Evolutionary conservation across 495 filamentous ascomycete species (phyloP).

Genomic region (Jackrogersella multiformis): DNA sequence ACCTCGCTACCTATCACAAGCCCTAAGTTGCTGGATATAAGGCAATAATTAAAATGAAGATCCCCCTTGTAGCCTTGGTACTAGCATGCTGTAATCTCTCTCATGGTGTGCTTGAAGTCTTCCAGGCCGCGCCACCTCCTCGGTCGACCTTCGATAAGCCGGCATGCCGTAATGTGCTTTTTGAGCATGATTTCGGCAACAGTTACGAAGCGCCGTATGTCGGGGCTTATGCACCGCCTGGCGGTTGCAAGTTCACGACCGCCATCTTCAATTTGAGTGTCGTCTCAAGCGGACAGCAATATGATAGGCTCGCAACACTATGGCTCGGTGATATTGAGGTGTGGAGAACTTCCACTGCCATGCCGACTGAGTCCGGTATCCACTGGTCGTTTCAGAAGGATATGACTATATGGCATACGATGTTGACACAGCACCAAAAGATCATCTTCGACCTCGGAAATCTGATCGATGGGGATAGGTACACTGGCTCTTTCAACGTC

Average conservation of each 20-base stretch:
- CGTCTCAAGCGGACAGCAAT: conserved; percentile 77
- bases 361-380: conserved; percentile 79
- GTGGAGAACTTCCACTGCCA: conserved; percentile 86
- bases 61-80: conserved; percentile 2
- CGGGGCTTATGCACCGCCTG: conserved; percentile 77
- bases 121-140: conserved; percentile 41
- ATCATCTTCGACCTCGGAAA: conserved; percentile 88
- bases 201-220: conserved; percentile 85
- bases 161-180: conserved; percentile 54
- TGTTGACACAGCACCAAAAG: conserved; percentile 74
- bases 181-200: conserved; percentile 76
- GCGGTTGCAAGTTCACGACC: conserved; percentile 76
- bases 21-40: neutral
- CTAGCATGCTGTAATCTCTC: conserved; percentile 20
- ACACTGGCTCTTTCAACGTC: conserved; percentile 84
- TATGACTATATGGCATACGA: conserved; percentile 74
- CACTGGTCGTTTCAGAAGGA: conserved; percentile 83
- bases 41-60: neutral
- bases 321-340: conserved; percentile 85
- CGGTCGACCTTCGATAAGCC: conserved; percentile 22
- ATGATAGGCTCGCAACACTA: conserved; percentile 80
- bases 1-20: no score
- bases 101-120: conserved; percentile 33
- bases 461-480: conserved; percentile 70
- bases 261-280: conserved; percentile 86